Evolutionary conservation across 108 stramenopile species (phyloP).

Genomic region (Stephanodiscus minutulus): DNA sequence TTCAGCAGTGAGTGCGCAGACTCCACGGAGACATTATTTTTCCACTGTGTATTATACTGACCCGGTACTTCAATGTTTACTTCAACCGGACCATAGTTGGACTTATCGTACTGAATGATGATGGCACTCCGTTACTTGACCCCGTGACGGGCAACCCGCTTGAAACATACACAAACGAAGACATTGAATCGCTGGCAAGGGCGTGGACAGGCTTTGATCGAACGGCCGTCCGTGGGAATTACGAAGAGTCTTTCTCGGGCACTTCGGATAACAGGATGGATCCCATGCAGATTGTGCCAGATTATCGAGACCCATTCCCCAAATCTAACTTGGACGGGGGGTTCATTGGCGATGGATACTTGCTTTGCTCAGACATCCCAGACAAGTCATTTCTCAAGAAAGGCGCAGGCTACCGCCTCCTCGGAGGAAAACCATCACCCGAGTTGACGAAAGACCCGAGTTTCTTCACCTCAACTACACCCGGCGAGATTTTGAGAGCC

Average conservation of each 20-base stretch:
- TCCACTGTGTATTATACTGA: background rate
- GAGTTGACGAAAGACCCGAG: slow-evolving; percentile 39
- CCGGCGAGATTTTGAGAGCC: slow-evolving; percentile 18
- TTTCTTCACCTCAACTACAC: slow-evolving; percentile 16
- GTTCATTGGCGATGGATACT: slow-evolving; percentile 72
- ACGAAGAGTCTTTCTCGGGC: slow-evolving; percentile 25
- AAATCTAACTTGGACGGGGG: slow-evolving; percentile 54
- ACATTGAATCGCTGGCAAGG: slow-evolving; percentile 63
- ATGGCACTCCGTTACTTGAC: slow-evolving; percentile 62
- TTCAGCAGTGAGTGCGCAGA: background rate
- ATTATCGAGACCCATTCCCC: slow-evolving; percentile 66
- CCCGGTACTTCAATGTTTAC: slow-evolving; percentile 7
- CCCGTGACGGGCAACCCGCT: slow-evolving; percentile 32
- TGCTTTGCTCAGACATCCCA: slow-evolving; percentile 66
- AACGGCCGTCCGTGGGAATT: slow-evolving; percentile 47
- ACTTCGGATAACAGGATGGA: slow-evolving; percentile 44
- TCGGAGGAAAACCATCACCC: slow-evolving; percentile 48
- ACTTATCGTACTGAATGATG: slow-evolving; percentile 52
- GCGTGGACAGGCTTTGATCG: slow-evolving; percentile 72
- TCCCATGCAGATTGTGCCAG: slow-evolving; percentile 49
- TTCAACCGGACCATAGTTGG: slow-evolving; percentile 66
- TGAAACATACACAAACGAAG: slow-evolving; percentile 71
- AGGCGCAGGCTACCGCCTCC: slow-evolving; percentile 59
- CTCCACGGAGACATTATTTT: background rate
- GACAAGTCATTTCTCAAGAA: slow-evolving; percentile 51